Evolutionary conservation across 306 rosid species (phyloP).

Genomic region (Quercus engelmannii): DNA sequence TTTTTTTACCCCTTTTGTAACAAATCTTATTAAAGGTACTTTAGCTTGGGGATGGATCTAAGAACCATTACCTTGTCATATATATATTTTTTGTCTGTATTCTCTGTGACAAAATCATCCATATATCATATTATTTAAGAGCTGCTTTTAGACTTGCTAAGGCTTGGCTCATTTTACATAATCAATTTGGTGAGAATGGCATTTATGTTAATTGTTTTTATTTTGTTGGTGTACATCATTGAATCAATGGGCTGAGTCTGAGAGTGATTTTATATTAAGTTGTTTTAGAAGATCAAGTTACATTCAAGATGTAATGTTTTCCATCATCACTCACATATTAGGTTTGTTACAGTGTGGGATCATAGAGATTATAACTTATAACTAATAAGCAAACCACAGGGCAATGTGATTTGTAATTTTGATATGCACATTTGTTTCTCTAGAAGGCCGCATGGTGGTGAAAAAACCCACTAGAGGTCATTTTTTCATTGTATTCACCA

Average conservation of each 20-base stretch:
- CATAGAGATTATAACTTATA: too few species aligned
- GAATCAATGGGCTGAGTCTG: not conserved
- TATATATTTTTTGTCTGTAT: slow-evolving; percentile 31
- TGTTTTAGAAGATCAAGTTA: not conserved
- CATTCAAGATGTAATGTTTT: too few species aligned
- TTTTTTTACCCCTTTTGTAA: slow-evolving; percentile 30
- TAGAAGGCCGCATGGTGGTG: too few species aligned
- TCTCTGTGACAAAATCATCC: slow-evolving; percentile 34
- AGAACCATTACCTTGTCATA: slow-evolving; percentile 38
- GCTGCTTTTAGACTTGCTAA: slow-evolving; percentile 32
- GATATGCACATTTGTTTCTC: too few species aligned
- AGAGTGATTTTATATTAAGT: not conserved
- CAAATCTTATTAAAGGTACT: slow-evolving; percentile 40
- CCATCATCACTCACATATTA: too few species aligned
- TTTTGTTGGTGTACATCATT: not conserved
- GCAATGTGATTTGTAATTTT: too few species aligned
- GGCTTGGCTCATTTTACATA: slow-evolving; percentile 14
- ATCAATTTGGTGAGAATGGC: slow-evolving; percentile 2
- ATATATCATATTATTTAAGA: slow-evolving; percentile 35
- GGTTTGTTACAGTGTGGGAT: too few species aligned
- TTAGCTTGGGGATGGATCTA: slow-evolving; percentile 45
- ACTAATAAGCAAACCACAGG: too few species aligned
- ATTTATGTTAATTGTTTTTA: not conserved
- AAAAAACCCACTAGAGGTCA: too few species aligned
- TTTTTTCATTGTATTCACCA: too few species aligned